Evolutionary conservation across 2,329 filamentous ascomycete species (phyloP).

Genomic region (Sclerotinia glacialis): DNA sequence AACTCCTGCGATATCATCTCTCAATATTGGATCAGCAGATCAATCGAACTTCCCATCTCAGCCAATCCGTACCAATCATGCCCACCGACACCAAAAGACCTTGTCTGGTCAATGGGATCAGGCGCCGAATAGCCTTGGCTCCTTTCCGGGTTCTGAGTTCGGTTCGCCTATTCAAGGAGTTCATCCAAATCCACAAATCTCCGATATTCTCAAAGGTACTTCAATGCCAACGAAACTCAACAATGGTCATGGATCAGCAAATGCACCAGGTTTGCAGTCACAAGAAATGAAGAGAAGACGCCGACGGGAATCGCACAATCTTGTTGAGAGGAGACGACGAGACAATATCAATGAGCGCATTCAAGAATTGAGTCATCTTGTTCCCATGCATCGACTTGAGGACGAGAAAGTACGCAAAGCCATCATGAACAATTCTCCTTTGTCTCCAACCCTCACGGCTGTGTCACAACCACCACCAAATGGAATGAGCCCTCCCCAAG

Average conservation of each 20-base stretch:
- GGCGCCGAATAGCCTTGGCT: conserved; percentile 78
- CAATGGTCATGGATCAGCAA: conserved; percentile 36
- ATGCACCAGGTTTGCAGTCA: conserved; percentile 55
- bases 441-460: conserved; percentile 77
- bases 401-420: conserved; percentile 97
- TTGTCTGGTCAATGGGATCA: conserved; percentile 88
- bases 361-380: conserved; percentile 89
- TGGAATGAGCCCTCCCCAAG: conserved; percentile 65
- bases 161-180: conserved; percentile 74
- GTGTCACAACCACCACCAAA: conserved; percentile 47
- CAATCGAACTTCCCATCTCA: conserved; percentile 74
- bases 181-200: conserved; percentile 69
- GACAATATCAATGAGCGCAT: conserved; percentile 99
- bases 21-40: conserved; percentile 60
- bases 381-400: conserved; percentile 87
- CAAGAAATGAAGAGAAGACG: conserved; percentile 93
- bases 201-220: conserved; percentile 83
- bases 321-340: conserved; percentile 88
- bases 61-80: conserved; percentile 68
- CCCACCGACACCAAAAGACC: conserved; percentile 71
- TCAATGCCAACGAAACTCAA: conserved; percentile 87
- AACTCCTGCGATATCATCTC: conserved; percentile 70
- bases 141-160: conserved; percentile 85
- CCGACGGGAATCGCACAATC: conserved; percentile 89
- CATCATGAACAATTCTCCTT: conserved; percentile 83